These are phyloP conservation scores for Clavulina sp. DNA, from an alignment of 768 basidiomycete genomes.

Conservation along the genomic window DNA sequence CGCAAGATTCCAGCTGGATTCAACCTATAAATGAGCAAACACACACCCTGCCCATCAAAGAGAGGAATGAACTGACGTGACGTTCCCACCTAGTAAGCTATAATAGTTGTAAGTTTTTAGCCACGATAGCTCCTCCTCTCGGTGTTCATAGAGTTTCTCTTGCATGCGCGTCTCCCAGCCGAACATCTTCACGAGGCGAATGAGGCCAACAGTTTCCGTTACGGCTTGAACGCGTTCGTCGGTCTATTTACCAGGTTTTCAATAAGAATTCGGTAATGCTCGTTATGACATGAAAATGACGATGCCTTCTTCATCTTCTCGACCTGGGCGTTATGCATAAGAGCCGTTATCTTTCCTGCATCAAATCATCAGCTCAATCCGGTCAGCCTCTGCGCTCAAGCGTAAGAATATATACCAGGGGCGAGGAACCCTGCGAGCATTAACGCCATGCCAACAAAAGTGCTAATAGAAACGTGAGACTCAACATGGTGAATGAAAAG, in stretches of 20 bases:
- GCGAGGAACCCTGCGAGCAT: constrained; percentile 39
- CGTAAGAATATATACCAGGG: constrained; percentile 25
- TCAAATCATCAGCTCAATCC: no score
- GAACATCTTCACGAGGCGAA: constrained; percentile 58
- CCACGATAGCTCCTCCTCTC: constrained; percentile 41
- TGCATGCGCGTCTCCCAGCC: constrained; percentile 33
- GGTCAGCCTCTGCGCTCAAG: no score
- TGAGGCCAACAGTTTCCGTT: constrained; percentile 39
- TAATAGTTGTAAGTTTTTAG: constrained; percentile 37
- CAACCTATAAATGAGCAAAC: no score
- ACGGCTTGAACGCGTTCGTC: constrained; percentile 44
- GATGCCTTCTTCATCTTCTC: constrained; percentile 31
- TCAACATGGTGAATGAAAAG: neutral
- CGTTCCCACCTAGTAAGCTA: constrained; percentile 26
- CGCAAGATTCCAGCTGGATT: constrained; percentile 38
- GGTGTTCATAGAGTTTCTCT: constrained; percentile 32
- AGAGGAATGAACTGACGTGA: constrained; percentile 30
- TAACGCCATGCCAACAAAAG: constrained; percentile 38
- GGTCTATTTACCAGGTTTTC: no score
- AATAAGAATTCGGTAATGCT: neutral
- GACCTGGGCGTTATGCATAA: constrained; percentile 31
- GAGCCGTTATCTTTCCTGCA: constrained; percentile 26
- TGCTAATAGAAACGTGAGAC: constrained; percentile 22
- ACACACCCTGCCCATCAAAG: no score
- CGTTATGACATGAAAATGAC: neutral